Percentiles rank a stretch among this genome's conserved stretches.
Conservation (phyloP, 495 filamentous ascomycete genomes). For the Choiromyces venosus region DNA sequence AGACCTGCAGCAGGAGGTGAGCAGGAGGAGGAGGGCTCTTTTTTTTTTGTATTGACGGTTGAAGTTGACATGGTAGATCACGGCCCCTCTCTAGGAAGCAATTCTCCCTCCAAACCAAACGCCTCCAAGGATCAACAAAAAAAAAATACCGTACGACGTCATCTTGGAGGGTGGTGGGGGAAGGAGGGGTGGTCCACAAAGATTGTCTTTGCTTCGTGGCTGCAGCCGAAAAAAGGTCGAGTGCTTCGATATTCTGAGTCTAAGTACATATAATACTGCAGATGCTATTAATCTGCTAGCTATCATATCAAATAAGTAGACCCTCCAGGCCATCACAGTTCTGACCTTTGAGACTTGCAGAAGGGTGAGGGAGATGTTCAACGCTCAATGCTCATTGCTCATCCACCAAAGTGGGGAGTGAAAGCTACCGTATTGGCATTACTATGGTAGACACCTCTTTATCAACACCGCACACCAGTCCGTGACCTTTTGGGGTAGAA, state of each 20-base stretch:
- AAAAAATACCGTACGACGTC: constrained; percentile 33
- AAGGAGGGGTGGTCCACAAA: too few species aligned
- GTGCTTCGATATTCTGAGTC: neutral
- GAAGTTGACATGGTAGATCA: constrained; percentile 21
- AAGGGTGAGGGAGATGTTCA: neutral
- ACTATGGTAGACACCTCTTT: neutral
- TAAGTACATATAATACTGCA: neutral
- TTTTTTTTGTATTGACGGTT: neutral
- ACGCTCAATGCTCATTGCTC: neutral
- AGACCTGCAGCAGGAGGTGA: constrained; percentile 25
- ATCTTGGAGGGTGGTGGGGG: constrained; percentile 37
- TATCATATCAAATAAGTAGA: neutral
- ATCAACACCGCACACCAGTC: constrained; percentile 2
- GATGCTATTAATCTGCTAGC: neutral
- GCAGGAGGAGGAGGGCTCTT: constrained; percentile 11
- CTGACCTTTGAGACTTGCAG: neutral
- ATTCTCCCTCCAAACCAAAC: constrained; percentile 15
- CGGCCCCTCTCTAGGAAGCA: constrained; percentile 28
- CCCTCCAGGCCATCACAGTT: neutral
- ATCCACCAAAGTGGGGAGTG: neutral
- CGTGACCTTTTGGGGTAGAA: neutral
- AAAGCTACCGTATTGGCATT: neutral
- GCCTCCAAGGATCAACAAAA: constrained; percentile 26
- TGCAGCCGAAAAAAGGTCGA: neutral
- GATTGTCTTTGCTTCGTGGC: neutral